A percentile compares a stretch with the other conserved stretches of the same genome.
Evolutionary conservation across 176 grass and related monocot genomes (phyloP).

Genomic region (Triticum timopheevii): DNA sequence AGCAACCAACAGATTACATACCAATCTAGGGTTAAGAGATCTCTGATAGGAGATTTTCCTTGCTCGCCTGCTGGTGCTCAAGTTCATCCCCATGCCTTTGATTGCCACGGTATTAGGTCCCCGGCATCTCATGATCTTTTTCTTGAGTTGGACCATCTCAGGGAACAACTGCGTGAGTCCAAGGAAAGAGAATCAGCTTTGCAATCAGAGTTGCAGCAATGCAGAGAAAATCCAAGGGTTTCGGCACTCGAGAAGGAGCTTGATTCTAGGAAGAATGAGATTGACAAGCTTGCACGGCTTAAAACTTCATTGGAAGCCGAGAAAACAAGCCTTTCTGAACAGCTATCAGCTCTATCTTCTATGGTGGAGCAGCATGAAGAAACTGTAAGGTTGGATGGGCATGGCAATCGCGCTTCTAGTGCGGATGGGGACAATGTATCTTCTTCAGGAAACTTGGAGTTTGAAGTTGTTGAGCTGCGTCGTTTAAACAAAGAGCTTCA

Average conservation of each 20-base stretch:
- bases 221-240: slow-evolving; percentile 75
- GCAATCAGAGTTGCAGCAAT: slow-evolving; percentile 62
- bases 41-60: slow-evolving; percentile 90
- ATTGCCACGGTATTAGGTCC: slow-evolving; percentile 66
- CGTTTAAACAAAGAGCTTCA: slow-evolving; percentile 95
- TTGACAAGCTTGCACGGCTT: slow-evolving; percentile 53
- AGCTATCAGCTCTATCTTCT: slow-evolving; percentile 65
- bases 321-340: slow-evolving; percentile 65
- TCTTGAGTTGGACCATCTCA: slow-evolving; percentile 87
- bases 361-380: slow-evolving; percentile 53
- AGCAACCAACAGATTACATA: slow-evolving; percentile 55
- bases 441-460: slow-evolving; percentile 72
- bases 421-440: slow-evolving; percentile 24
- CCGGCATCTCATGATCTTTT: slow-evolving; percentile 93
- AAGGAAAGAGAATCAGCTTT: slow-evolving; percentile 86
- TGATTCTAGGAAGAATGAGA: slow-evolving; percentile 62
- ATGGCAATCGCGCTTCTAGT: slow-evolving; percentile 26
- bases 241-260: slow-evolving; percentile 85
- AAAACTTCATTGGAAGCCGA: slow-evolving; percentile 71
- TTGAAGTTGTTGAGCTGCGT: slow-evolving; percentile 84
- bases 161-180: slow-evolving; percentile 77
- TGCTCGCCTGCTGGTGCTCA: slow-evolving; percentile 76
- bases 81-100: slow-evolving; percentile 84
- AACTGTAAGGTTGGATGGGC: slow-evolving; percentile 41
- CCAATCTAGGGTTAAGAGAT: slow-evolving; percentile 88